Percentiles rank a stretch among this genome's conserved stretches.
These are phyloP conservation scores for Tolypocladium album DNA, from an alignment of 2,329 filamentous ascomycete species.

Conservation along the genomic window DNA sequence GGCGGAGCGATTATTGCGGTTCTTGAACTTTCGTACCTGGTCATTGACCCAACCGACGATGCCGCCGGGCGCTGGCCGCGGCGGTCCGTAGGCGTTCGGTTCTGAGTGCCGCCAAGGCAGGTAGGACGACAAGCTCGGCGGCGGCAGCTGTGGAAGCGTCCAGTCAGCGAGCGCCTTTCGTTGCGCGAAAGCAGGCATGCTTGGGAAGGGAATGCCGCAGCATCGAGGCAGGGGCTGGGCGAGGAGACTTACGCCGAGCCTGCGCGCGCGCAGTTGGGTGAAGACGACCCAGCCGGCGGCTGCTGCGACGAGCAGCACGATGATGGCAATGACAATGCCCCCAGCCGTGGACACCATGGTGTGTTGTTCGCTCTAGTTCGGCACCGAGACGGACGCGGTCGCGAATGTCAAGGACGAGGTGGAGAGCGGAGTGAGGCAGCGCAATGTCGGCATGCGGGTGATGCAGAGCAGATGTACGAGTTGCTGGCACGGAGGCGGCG, in stretches of 20 bases:
- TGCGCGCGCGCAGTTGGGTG: constrained; percentile 60
- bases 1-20: constrained; percentile 54
- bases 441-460: background rate
- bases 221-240: background rate
- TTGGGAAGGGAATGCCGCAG: background rate
- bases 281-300: constrained; percentile 59
- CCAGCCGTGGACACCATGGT: constrained; percentile 49
- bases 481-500: no score
- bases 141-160: constrained; percentile 44
- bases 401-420: background rate
- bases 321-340: constrained; percentile 62
- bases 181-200: background rate
- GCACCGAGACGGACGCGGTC: background rate
- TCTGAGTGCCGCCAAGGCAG: constrained; percentile 56
- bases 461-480: background rate
- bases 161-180: background rate
- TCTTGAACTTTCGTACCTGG: constrained; percentile 51
- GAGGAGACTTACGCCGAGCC: constrained; percentile 50
- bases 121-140: constrained; percentile 55
- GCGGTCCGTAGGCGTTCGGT: constrained; percentile 32
- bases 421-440: background rate
- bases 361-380: background rate
- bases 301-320: constrained; percentile 47
- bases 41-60: constrained; percentile 64
- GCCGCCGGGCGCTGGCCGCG: constrained; percentile 48